phyloP scores from a whole-genome alignment of 371 early-diverging fungal species.

The Catenaria anguillulae region DNA sequence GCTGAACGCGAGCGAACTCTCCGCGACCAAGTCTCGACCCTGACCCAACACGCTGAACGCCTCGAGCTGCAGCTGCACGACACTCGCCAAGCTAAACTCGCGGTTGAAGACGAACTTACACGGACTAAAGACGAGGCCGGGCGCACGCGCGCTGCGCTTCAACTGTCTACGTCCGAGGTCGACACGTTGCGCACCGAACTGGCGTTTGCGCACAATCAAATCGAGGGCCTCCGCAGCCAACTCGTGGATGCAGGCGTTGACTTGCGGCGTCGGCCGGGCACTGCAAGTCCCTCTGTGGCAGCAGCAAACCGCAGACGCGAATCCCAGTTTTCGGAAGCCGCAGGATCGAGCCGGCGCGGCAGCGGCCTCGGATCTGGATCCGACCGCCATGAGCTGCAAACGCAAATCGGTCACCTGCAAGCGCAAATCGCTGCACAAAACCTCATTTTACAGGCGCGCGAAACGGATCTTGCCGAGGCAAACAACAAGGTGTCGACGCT shows the following conservation, averaged over 20 bases:
- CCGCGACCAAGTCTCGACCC: constrained; percentile 13
- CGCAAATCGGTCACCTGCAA: constrained; percentile 6
- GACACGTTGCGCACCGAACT: no score
- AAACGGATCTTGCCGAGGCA: constrained; percentile 12
- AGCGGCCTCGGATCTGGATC: no score
- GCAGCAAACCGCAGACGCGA: no score
- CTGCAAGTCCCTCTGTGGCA: no score
- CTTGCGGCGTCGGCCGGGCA: no score
- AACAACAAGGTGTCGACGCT: constrained; percentile 17
- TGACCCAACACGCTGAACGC: not conserved
- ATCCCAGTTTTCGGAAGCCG: no score
- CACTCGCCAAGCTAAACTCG: not conserved
- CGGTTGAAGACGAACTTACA: not conserved
- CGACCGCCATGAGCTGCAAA: no score
- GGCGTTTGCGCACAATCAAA: not conserved
- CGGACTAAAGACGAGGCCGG: not conserved
- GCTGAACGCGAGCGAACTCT: constrained; percentile 25
- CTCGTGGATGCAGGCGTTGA: not conserved
- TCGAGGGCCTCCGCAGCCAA: not conserved
- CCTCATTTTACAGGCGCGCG: constrained; percentile 10
- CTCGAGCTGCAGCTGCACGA: not conserved
- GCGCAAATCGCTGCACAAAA: constrained; percentile 8
- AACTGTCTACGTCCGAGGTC: not conserved
- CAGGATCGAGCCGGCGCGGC: not conserved
- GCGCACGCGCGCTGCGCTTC: not conserved